Evolutionary conservation across 2,329 filamentous ascomycete genomes (phyloP).

Genomic region (Penicillium thymicola): DNA sequence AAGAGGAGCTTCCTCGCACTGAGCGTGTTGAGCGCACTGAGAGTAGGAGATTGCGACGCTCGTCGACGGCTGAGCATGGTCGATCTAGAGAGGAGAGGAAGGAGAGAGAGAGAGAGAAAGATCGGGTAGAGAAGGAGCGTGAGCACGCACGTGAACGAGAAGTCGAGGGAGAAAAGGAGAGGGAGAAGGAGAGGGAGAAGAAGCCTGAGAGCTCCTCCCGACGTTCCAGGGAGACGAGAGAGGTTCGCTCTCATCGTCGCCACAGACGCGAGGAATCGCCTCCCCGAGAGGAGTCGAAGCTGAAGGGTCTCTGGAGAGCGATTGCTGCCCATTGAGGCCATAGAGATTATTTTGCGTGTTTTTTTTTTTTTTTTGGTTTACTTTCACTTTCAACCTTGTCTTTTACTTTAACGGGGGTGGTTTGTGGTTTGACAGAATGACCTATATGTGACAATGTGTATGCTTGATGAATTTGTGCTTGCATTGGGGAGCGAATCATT

Average conservation of each 20-base stretch:
- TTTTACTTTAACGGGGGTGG: slow-evolving; percentile 7
- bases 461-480: slow-evolving; percentile 14
- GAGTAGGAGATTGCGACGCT: slow-evolving; percentile 21
- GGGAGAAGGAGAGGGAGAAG: slow-evolving; percentile 13
- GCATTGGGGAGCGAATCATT: slow-evolving; percentile 26
- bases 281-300: slow-evolving; percentile 26
- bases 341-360: background rate
- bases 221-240: slow-evolving; percentile 22
- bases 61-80: slow-evolving; percentile 17
- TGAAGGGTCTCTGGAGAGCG: slow-evolving; percentile 32
- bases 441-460: slow-evolving; percentile 8
- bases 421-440: slow-evolving; percentile 10
- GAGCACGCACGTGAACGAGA: slow-evolving; percentile 14
- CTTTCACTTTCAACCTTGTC: slow-evolving; percentile 12
- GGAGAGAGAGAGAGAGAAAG: slow-evolving; percentile 17
- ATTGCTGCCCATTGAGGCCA: slow-evolving; percentile 29
- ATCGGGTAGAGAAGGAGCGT: background rate
- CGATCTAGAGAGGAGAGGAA: slow-evolving; percentile 21
- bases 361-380: background rate
- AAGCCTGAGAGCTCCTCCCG: slow-evolving; percentile 20
- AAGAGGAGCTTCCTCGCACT: slow-evolving; percentile 16
- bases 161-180: slow-evolving; percentile 13
- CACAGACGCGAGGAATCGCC: slow-evolving; percentile 30
- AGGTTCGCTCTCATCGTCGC: slow-evolving; percentile 21
- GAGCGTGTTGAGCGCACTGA: slow-evolving; percentile 1